These are phyloP conservation scores for Ganoderma multipileum DNA, from an alignment of 1,284 basidiomycete genomes.

Conservation along the genomic window DNA sequence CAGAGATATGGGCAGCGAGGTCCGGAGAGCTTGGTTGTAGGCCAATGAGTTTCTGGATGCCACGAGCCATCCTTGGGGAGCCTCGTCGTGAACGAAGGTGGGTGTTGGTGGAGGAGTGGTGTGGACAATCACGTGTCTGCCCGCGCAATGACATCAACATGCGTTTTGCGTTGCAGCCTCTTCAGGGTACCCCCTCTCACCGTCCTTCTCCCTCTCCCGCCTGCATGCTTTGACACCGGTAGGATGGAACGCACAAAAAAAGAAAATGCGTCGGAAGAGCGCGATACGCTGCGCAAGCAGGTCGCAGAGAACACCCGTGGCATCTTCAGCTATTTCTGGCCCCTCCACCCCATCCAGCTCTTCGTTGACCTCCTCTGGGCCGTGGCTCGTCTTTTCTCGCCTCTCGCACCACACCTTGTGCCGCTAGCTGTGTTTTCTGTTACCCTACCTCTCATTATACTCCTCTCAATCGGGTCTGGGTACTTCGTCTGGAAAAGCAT, in stretches of 20 bases:
- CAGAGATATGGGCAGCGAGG: constrained; percentile 52
- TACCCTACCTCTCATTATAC: constrained; percentile 65
- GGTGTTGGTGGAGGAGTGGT: constrained; percentile 9
- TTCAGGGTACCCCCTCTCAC: background rate
- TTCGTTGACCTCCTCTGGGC: constrained; percentile 33
- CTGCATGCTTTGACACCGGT: background rate
- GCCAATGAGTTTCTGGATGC: constrained; percentile 51
- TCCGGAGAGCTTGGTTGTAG: constrained; percentile 49
- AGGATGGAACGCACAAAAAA: constrained; percentile 22
- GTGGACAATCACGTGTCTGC: constrained; percentile 25
- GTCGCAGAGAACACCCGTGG: constrained; percentile 28
- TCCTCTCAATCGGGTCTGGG: constrained; percentile 69
- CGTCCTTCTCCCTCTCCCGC: background rate
- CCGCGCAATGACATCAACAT: constrained; percentile 15
- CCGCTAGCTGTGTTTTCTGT: constrained; percentile 65
- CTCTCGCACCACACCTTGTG: constrained; percentile 60
- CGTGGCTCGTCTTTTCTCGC: constrained; percentile 46
- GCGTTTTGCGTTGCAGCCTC: background rate
- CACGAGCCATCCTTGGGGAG: constrained; percentile 15
- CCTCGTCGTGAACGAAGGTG: constrained; percentile 11
- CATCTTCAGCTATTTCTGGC: constrained; percentile 32
- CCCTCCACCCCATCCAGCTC: constrained; percentile 36
- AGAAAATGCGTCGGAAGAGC: constrained; percentile 19
- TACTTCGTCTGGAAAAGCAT: constrained; percentile 74
- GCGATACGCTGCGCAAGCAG: constrained; percentile 26